Conservation (phyloP, 2,329 filamentous ascomycete species). For the Microcera coccophila region DNA sequence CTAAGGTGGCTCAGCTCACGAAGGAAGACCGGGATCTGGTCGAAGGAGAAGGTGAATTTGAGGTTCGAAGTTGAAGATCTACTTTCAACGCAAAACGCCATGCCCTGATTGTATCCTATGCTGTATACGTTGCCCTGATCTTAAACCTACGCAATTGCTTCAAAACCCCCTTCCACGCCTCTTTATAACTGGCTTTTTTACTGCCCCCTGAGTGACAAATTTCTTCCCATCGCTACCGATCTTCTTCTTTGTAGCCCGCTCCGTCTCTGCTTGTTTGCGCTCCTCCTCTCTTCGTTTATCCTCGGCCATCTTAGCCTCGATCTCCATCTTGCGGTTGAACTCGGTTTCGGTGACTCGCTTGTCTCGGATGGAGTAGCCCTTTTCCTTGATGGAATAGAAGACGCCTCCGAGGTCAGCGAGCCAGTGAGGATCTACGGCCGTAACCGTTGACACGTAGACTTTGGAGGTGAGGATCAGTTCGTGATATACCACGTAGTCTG, state of each 20-base stretch:
- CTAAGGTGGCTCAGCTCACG: constrained; percentile 71
- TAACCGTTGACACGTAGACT: constrained; percentile 98
- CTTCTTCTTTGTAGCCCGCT: constrained; percentile 40
- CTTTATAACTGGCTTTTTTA: constrained; percentile 58
- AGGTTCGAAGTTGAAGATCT: constrained; percentile 41
- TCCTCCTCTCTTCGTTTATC: constrained; percentile 69
- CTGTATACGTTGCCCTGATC: background rate
- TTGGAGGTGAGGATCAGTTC: constrained; percentile 95
- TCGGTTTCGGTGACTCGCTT: constrained; percentile 85
- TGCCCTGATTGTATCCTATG: constrained; percentile 4
- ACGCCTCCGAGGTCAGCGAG: constrained; percentile 93
- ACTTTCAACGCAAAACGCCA: background rate
- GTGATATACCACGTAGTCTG: constrained; percentile 97
- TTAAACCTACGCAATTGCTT: constrained; percentile 10
- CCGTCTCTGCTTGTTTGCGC: constrained; percentile 47
- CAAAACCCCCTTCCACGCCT: constrained; percentile 53
- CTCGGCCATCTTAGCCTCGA: constrained; percentile 85
- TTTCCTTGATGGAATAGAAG: constrained; percentile 96
- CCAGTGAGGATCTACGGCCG: constrained; percentile 94
- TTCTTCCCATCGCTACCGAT: constrained; percentile 45
- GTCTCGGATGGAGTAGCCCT: constrained; percentile 85
- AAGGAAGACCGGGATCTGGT: constrained; percentile 62
- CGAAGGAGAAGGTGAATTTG: constrained; percentile 65
- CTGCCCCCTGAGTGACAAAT: constrained; percentile 57
- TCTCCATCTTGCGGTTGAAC: constrained; percentile 89